phyloP scores from a whole-genome alignment of 148 eudicot species.

The Silene latifolia region DNA sequence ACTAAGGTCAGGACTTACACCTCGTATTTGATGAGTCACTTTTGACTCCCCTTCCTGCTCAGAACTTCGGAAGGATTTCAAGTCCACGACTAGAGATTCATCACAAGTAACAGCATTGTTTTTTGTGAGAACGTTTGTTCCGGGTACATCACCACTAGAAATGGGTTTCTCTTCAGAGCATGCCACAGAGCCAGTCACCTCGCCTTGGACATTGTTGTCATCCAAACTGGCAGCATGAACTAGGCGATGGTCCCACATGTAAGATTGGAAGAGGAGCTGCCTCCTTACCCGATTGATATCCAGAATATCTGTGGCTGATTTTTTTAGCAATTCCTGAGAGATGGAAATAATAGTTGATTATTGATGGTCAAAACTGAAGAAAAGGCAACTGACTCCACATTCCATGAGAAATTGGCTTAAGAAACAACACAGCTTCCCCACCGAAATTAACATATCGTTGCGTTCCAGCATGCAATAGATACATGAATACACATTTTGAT shows the following conservation, averaged over 20 bases:
- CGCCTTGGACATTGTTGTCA: conserved; percentile 21
- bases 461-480: too few species aligned
- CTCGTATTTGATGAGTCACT: not conserved
- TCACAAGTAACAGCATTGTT: conserved; percentile 27
- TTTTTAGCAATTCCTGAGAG: conserved; percentile 57
- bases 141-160: conserved; percentile 25
- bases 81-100: conserved; percentile 35
- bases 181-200: conserved; percentile 19
- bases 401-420: not conserved
- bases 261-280: conserved; percentile 77
- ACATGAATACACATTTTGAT: too few species aligned
- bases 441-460: too few species aligned
- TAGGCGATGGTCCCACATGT: conserved; percentile 86
- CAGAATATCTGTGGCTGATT: conserved; percentile 59
- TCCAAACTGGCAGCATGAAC: conserved; percentile 58
- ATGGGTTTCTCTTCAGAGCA: conserved; percentile 30
- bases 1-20: conserved; percentile 16
- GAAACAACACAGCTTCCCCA: not conserved
- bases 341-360: not conserved
- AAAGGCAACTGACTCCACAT: not conserved
- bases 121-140: conserved; percentile 23
- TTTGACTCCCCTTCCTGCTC: conserved; percentile 11
- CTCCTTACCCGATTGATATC: conserved; percentile 79
- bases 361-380: not conserved
- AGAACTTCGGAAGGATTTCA: conserved; percentile 25